Evolutionary conservation across 1,284 basidiomycete species (phyloP), one percentile per base, ranked within the genome.

Genomic region (Apiotrichum mycotoxinovorans): DNA sequence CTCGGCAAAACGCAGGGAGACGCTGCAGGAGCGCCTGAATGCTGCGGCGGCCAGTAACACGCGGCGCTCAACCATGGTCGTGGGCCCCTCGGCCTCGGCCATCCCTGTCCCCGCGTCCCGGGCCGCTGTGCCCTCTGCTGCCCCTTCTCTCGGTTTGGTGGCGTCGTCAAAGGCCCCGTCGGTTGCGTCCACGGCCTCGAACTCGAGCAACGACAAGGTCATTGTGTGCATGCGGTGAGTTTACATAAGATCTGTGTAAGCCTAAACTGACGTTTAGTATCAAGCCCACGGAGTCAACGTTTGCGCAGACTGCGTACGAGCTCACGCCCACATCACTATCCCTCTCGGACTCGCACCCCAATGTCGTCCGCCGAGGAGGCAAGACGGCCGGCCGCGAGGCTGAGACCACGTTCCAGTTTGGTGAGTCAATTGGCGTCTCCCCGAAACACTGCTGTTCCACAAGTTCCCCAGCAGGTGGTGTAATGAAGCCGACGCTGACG

Each of bases 371-470:
- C 50, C 62, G 76, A 43, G 75, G 75, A 3, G 73, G 76, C 15
- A 77, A 77, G 56, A 37, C 45, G 3, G 66, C 70, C 1, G 74
- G 74, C 4, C 56, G 76, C 43, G 73, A 75, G 52, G 65, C 70
- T 27, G 73, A 74, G 53, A 75, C 76, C 59, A 72, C 68, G 0
- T 76, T 75, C 52, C 71, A 62, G 7, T 76, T 77, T 61, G 75
- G 76, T 76, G 30, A 57, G 75, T 15, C 4, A 9, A n/a, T n/a
- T n/a, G n/a, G n/a, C n/a, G n/a, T n/a, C n/a, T n/a, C n/a, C n/a
- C n/a, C n/a, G n/a, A n/a, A n/a, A n/a, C n/a, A n/a, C n/a, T n/a
- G n/a, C n/a, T n/a, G n/a, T n/a, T n/a, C n/a, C n/a, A n/a, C n/a
- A n/a, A n/a, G n/a, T n/a, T n/a, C n/a, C n/a, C n/a, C n/a, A n/a